Percentiles rank a stretch among this genome's conserved stretches.
These are phyloP conservation scores for Backusella psychrophila DNA, from an alignment of 192 early-diverging fungal genomes.

Conservation along the genomic window DNA sequence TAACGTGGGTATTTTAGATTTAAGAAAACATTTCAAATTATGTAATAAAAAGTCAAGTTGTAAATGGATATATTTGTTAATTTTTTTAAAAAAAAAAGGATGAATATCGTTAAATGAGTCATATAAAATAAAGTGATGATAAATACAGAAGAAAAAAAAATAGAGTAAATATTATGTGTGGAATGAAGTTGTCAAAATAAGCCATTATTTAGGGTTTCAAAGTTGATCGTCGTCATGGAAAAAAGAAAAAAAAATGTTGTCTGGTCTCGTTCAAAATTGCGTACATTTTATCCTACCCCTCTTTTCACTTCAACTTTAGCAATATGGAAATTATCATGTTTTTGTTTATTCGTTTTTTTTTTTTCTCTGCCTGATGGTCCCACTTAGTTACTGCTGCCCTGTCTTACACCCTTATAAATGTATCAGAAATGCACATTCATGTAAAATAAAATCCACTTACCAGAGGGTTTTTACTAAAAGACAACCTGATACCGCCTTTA, in stretches of 20 bases:
- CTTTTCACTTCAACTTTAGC: background rate
- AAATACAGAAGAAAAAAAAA: background rate
- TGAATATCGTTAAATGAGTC: background rate
- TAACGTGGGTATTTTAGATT: too few species aligned
- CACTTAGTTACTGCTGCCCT: background rate
- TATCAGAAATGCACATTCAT: background rate
- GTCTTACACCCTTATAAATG: background rate
- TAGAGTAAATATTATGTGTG: background rate
- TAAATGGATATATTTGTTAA: too few species aligned
- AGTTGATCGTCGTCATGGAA: background rate
- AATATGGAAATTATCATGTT: background rate
- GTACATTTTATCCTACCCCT: background rate
- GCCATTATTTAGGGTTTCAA: background rate
- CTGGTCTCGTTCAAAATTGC: background rate
- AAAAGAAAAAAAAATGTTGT: background rate
- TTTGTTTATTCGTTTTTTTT: background rate
- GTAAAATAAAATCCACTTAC: slow-evolving; percentile 3
- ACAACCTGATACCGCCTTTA: slow-evolving; percentile 91
- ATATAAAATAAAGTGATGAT: background rate
- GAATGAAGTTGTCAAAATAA: background rate
- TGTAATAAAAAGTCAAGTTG: too few species aligned
- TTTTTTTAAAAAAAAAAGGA: background rate
- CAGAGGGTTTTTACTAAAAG: slow-evolving; percentile 95
- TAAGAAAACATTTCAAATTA: too few species aligned
- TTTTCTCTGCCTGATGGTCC: background rate